Conservation (phyloP, 1,139 yeast species). For the Kodamaea sp. region DNA sequence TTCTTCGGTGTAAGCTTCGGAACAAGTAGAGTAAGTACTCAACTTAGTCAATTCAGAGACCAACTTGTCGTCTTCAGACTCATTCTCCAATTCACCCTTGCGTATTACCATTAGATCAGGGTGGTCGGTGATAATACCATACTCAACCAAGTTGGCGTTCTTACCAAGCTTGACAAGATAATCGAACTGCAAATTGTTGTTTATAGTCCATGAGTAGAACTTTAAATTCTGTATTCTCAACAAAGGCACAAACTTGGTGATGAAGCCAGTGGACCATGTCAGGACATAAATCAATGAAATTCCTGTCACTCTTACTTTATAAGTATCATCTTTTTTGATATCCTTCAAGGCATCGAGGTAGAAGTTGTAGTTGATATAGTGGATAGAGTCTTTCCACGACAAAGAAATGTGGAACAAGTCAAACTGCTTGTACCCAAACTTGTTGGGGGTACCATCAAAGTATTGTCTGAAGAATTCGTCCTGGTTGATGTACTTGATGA, state of each 20-base stretch:
- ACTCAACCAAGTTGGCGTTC: slow-evolving; percentile 29
- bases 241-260: slow-evolving; percentile 40
- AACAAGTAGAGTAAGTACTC: slow-evolving; percentile 9
- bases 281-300: slow-evolving; percentile 40
- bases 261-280: slow-evolving; percentile 42
- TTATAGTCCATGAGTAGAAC: slow-evolving; percentile 84
- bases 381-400: slow-evolving; percentile 37
- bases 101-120: slow-evolving; percentile 45
- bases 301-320: slow-evolving; percentile 35
- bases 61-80: slow-evolving; percentile 8
- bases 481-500: slow-evolving; percentile 55
- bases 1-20: slow-evolving; percentile 11
- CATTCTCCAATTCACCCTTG: slow-evolving; percentile 9
- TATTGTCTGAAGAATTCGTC: slow-evolving; percentile 35
- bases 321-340: slow-evolving; percentile 16
- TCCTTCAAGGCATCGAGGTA: slow-evolving; percentile 30
- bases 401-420: slow-evolving; percentile 41
- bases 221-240: slow-evolving; percentile 45
- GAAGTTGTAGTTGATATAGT: slow-evolving; percentile 38
- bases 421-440: slow-evolving; percentile 27
- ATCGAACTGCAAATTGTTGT: slow-evolving; percentile 52
- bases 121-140: slow-evolving; percentile 63
- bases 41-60: slow-evolving; percentile 9
- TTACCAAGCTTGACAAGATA: slow-evolving; percentile 34
- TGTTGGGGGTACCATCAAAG: slow-evolving; percentile 14